Evolutionary conservation across 176 grass and related monocot species (phyloP), one percentile per base, ranked within the genome.

Genomic region (Hyparrhenia diplandra): DNA sequence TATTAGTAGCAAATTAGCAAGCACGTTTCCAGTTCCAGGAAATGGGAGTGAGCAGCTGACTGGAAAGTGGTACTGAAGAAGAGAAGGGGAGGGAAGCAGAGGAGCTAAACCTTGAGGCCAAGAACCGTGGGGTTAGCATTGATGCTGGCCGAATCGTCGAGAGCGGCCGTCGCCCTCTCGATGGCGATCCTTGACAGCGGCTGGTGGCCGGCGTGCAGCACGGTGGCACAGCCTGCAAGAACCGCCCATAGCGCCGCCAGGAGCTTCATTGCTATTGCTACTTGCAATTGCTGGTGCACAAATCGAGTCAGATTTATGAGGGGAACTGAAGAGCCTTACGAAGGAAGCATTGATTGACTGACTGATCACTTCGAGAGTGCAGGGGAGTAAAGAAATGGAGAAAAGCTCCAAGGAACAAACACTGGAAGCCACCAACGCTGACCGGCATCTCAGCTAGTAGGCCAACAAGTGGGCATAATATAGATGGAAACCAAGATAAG

Each of bases 101-200:
- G 11, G 31, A 13, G 30, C 2, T 21, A 10, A 12, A 97, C 91
- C 84, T 93, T 81, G 34, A 83, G 78, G 21, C 91, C 78, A 24
- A 93, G 84, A 72, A 89, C 74, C 2, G 84, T 60, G 1, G 91
- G 88, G 24, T 40, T 83, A 39, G 81, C 90, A 67, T 71, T 85
- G 60, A 96, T 71, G 49, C 71, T 49, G 64, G 82, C 92, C 9
- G 78, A 76, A 61, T 67, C 58, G 29, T 20, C 24, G 12, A 76
- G 25, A 47, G 69, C 74, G 45, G 72, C 69, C 29, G 60, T 82
- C 76, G 64, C 74, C 65, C 76, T 90, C 40, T 70, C 72, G 12
- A 94, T 85, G 18, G 82, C 82, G n/a, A 90, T 93, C 75, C 81
- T 91, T 8, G 88, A 92, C 45, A 89, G 85, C 24, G 83, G 85